Evolutionary conservation across 1,139 yeast species (phyloP).

Genomic region (Suhomyces ambrosiae): DNA sequence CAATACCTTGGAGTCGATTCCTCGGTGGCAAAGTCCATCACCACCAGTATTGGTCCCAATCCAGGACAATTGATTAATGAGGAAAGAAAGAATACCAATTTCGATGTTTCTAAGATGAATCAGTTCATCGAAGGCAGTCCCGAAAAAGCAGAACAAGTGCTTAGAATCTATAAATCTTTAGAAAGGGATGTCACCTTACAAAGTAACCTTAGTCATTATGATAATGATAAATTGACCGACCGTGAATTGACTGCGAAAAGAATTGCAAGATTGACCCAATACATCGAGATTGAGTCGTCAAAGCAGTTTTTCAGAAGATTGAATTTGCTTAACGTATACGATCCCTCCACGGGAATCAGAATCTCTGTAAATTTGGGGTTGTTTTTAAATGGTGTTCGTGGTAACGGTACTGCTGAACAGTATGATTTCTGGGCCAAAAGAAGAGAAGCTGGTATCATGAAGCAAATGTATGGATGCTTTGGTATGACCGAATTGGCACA

Average conservation of each 20-base stretch:
- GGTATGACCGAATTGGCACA: conserved; percentile 95
- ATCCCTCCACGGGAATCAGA: conserved; percentile 60
- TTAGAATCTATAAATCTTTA: conserved; percentile 46
- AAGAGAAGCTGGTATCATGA: conserved; percentile 67
- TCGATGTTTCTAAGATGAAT: conserved; percentile 40
- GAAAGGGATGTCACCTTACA: conserved; percentile 59
- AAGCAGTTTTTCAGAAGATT: conserved; percentile 42
- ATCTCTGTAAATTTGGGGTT: conserved; percentile 69
- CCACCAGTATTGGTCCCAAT: conserved; percentile 19
- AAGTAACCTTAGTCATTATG: conserved; percentile 53
- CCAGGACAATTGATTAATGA: conserved; percentile 34
- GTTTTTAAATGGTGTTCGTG: conserved; percentile 67
- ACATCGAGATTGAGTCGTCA: conserved; percentile 49
- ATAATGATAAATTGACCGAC: conserved; percentile 48
- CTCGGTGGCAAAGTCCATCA: conserved; percentile 8
- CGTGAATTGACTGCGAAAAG: conserved; percentile 56
- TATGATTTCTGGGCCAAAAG: conserved; percentile 72
- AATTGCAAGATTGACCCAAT: conserved; percentile 39
- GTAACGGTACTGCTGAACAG: conserved; percentile 68
- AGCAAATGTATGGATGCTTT: conserved; percentile 83
- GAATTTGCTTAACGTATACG: conserved; percentile 54
- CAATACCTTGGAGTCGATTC: neutral
- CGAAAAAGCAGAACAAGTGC: conserved; percentile 44
- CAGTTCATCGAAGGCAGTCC: conserved; percentile 57
- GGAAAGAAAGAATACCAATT: conserved; percentile 51